These are phyloP conservation scores for Perkinsus marinus DNA, from an alignment of 169 alveolate species.

Conservation along the genomic window DNA sequence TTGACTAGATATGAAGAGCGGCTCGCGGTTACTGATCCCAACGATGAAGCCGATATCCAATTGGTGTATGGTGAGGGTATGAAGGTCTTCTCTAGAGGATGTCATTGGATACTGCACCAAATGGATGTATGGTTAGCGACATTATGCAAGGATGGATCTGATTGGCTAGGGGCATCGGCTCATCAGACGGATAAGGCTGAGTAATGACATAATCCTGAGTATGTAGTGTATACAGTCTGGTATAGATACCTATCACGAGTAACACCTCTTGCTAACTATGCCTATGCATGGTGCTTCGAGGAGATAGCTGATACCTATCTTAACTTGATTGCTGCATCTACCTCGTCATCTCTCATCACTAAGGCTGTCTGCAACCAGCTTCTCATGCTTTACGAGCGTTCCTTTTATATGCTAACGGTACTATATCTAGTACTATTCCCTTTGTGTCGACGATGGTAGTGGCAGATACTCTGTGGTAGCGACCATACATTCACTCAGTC, in stretches of 20 bases:
- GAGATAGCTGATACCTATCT: constrained; percentile 33
- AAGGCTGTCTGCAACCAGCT: neutral
- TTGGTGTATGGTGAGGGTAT: constrained; percentile 34
- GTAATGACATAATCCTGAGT: neutral
- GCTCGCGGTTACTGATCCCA: constrained; percentile 29
- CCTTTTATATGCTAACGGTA: neutral
- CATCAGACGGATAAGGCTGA: constrained; percentile 19
- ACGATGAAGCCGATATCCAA: constrained; percentile 36
- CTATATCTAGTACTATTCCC: neutral
- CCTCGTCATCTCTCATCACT: neutral
- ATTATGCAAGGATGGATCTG: constrained; percentile 20
- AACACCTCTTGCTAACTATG: constrained; percentile 35
- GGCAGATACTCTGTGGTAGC: neutral
- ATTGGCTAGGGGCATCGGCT: constrained; percentile 13
- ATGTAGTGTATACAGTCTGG: too few relatives aligned
- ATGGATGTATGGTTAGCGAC: neutral
- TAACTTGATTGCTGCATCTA: neutral
- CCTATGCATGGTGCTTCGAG: constrained; percentile 45
- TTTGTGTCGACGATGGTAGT: too few relatives aligned
- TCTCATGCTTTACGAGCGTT: neutral
- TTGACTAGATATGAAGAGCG: constrained; percentile 9
- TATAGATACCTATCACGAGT: constrained; percentile 24
- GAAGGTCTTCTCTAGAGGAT: constrained; percentile 26
- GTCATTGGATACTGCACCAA: constrained; percentile 32
- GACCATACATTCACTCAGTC: neutral